phyloP scores from a whole-genome alignment of 306 rosid genomes.

The Glycine latifolia region DNA sequence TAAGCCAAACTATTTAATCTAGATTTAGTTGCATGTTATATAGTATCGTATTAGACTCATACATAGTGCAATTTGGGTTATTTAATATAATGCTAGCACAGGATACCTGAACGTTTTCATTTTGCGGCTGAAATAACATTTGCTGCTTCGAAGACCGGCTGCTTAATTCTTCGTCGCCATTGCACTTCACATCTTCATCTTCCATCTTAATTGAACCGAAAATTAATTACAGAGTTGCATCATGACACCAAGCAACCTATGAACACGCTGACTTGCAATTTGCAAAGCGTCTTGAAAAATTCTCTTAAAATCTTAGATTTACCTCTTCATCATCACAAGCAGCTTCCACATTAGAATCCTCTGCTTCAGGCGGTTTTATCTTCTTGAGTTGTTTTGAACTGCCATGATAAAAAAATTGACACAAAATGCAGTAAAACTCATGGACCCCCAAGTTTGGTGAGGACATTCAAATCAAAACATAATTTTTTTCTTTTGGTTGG shows the following conservation, averaged over 20 bases:
- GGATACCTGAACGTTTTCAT: constrained; percentile 45
- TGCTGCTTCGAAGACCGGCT: constrained; percentile 43
- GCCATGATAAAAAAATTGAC: constrained; percentile 20
- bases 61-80: constrained; percentile 3
- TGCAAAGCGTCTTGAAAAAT: background rate
- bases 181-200: constrained; percentile 28
- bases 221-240: constrained; percentile 11
- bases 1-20: background rate
- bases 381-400: constrained; percentile 62
- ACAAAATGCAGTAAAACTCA: constrained; percentile 24
- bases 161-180: background rate
- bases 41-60: constrained; percentile 9
- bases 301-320: constrained; percentile 44
- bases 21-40: background rate
- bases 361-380: constrained; percentile 46
- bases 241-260: background rate
- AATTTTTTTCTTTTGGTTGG: background rate
- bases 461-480: constrained; percentile 17
- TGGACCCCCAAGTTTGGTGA: background rate
- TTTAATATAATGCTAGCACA: background rate
- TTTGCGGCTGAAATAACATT: too few relatives aligned
- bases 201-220: background rate
- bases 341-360: constrained; percentile 47
- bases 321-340: constrained; percentile 65
- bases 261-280: background rate